Conservation (phyloP, 1,284 basidiomycete species). For the Papiliotrema nemorosa region DNA sequence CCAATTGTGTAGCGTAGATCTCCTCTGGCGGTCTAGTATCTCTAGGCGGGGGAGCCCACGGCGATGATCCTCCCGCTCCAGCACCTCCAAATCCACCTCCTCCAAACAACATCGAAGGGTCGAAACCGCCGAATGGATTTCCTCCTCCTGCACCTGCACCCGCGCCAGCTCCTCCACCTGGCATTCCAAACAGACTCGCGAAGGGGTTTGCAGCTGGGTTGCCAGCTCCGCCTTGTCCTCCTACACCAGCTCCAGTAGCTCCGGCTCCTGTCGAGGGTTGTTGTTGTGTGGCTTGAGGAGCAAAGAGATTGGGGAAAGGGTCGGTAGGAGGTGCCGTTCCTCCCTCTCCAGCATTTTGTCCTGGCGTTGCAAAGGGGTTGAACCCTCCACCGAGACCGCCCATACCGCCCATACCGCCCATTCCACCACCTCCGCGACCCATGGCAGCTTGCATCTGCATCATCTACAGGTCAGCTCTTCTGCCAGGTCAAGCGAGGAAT, state of each 20-base stretch:
- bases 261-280: not conserved
- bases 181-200: slow-evolving; percentile 21
- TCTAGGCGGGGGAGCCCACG: slow-evolving; percentile 31
- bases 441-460: slow-evolving; percentile 64
- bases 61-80: slow-evolving; percentile 24
- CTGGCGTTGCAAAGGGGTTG: slow-evolving; percentile 27
- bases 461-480: slow-evolving; percentile 55
- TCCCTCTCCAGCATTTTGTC: slow-evolving; percentile 19
- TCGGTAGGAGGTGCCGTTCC: slow-evolving; percentile 30
- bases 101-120: slow-evolving; percentile 56
- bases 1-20: slow-evolving; percentile 77
- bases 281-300: slow-evolving; percentile 17
- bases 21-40: slow-evolving; percentile 78
- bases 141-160: slow-evolving; percentile 9
- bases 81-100: slow-evolving; percentile 20
- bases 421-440: slow-evolving; percentile 34
- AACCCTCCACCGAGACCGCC: slow-evolving; percentile 25
- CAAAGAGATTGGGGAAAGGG: slow-evolving; percentile 46
- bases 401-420: slow-evolving; percentile 30
- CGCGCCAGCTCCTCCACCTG: slow-evolving; percentile 16
- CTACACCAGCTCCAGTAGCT: slow-evolving; percentile 6
- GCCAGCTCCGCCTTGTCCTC: slow-evolving; percentile 3
- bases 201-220: slow-evolving; percentile 25
- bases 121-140: slow-evolving; percentile 35
- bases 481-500: not conserved